phyloP scores from a whole-genome alignment of 345 rosid genomes.

The Populus deltoides region DNA sequence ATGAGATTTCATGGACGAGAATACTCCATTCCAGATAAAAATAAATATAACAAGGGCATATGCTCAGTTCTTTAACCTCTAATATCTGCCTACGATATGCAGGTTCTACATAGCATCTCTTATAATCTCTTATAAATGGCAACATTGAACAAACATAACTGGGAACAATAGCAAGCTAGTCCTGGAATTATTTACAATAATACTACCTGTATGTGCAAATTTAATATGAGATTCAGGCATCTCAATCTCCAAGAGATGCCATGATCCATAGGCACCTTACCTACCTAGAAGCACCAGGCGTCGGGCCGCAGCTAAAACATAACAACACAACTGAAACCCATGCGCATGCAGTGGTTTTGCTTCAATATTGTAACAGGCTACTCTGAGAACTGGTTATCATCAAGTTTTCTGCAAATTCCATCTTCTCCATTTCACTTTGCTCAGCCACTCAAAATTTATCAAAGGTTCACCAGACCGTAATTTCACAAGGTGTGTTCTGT shows the following conservation, averaged over 20 bases:
- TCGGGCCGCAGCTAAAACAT: background rate
- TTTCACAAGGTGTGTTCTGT: constrained; percentile 71
- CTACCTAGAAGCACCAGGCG: background rate
- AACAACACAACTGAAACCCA: background rate
- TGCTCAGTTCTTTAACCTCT: background rate
- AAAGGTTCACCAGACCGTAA: constrained; percentile 48
- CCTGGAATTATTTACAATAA: constrained; percentile 8
- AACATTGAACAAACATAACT: constrained; percentile 1
- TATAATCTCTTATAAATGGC: background rate
- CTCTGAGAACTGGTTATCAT: constrained; percentile 5
- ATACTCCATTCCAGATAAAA: background rate
- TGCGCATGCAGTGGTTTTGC: background rate
- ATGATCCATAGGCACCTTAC: background rate
- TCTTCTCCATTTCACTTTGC: constrained; percentile 50
- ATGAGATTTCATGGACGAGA: background rate
- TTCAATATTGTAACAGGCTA: background rate
- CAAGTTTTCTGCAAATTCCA: constrained; percentile 56
- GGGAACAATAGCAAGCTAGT: background rate
- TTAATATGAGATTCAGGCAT: background rate
- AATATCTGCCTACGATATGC: background rate
- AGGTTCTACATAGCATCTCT: background rate
- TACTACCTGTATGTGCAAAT: background rate
- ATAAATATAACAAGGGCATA: background rate
- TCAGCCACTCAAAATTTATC: constrained; percentile 65
- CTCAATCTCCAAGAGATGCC: background rate